Percentiles rank a stretch among this genome's conserved stretches.
Conservation (phyloP, 129 eudicot genomes). For the Pittosporum tobira region DNA sequence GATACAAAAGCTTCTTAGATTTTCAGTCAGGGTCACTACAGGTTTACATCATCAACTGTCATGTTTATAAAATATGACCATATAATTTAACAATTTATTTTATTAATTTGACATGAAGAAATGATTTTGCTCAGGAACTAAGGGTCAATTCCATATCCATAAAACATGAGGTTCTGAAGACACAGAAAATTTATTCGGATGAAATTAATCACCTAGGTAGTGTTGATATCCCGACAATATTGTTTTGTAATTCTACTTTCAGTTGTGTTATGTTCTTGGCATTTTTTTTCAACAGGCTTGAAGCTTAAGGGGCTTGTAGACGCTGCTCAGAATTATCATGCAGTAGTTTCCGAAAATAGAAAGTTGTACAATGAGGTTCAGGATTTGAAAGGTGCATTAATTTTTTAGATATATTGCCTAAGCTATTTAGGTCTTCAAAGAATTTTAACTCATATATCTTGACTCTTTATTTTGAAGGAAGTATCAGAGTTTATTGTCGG, state of each 20-base stretch:
- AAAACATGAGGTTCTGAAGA: conserved; percentile 53
- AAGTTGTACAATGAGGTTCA: conserved; percentile 80
- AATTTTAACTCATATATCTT: conserved; percentile 1
- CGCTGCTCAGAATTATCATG: conserved; percentile 75
- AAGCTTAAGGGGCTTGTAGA: conserved; percentile 59
- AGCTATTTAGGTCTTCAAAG: background rate
- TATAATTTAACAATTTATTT: background rate
- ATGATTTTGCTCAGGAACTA: conserved; percentile 32
- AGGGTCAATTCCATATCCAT: conserved; percentile 45
- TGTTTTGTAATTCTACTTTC: background rate
- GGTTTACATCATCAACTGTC: conserved; percentile 27
- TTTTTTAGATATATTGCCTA: conserved; percentile 1
- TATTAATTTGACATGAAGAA: background rate
- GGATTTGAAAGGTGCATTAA: conserved; percentile 63
- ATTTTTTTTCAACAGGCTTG: conserved; percentile 28
- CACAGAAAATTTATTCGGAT: conserved; percentile 38
- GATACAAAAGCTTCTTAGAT: conserved; percentile 51
- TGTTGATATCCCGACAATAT: background rate
- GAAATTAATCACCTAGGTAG: conserved; percentile 60
- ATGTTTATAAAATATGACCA: too few species aligned
- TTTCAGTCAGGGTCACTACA: conserved; percentile 49
- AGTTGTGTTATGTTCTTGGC: background rate
- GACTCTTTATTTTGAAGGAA: conserved; percentile 43
- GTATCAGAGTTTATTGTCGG: conserved; percentile 83
- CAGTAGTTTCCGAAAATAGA: conserved; percentile 59